Evolutionary conservation across 2,329 filamentous ascomycete species (phyloP).

Genomic region (Colletotrichum paranaense): DNA sequence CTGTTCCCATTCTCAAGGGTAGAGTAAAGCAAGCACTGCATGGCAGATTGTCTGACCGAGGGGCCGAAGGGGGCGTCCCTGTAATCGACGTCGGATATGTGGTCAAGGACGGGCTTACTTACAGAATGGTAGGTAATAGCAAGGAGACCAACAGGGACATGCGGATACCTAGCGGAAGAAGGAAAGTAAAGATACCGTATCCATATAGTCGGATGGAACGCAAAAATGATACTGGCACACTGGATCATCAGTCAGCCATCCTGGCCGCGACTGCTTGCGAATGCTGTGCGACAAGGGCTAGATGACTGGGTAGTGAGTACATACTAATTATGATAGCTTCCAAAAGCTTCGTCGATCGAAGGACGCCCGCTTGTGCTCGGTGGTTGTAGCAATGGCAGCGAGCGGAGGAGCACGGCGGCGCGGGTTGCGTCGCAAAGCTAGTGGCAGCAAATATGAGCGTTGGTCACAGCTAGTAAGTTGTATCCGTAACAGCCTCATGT

Average conservation of each 20-base stretch:
- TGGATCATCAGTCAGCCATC: not conserved
- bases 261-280: not conserved
- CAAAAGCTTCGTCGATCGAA: not conserved
- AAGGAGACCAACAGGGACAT: not conserved
- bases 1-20: not conserved
- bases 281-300: not conserved
- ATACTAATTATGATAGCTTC: not conserved
- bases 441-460: not conserved
- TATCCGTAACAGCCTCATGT: slow-evolving; percentile 24
- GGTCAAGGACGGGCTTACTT: not conserved
- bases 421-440: not conserved
- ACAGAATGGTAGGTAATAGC: not conserved
- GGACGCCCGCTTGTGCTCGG: not conserved
- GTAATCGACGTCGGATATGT: not conserved
- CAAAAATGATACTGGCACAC: slow-evolving; percentile 3
- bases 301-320: not conserved
- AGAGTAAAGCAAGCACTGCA: not conserved
- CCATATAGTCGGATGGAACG: slow-evolving; percentile 14
- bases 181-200: slow-evolving; percentile 3
- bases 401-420: not conserved
- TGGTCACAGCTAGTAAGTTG: not conserved
- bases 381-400: not conserved
- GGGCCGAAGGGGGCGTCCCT: not conserved
- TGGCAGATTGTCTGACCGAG: not conserved
- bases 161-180: not conserved